Base-by-base conservation (phyloP, 306 rosid genomes). In the Elaeagnus macrophylla region DNA sequence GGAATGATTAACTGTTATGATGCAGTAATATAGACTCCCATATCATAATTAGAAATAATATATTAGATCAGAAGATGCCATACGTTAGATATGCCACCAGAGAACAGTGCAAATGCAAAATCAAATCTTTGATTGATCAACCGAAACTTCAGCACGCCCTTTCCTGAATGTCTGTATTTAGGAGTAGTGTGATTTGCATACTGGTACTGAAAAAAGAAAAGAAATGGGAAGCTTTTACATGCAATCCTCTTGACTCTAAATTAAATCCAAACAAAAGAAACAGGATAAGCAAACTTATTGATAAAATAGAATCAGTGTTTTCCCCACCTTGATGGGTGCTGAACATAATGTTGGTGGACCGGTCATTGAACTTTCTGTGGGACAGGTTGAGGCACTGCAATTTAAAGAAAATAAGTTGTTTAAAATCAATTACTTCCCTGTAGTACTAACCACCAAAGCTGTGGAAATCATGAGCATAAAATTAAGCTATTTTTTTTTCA, bases 41-140 rank as follows among this genome's bases (percentile, higher is more conserved):
- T 25, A 25, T 51, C 6, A 46, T 32, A 37, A 35, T 37, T 16
- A 0, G 11, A 9, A 7, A 9, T 1, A 40, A 12, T 9, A 40
- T 7, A 1, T 40, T 40, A 7, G 3, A 7, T 40, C 8, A 6
- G 44, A 7, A 11, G 49, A 45, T 7, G 14, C 1, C 72, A 39
- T 76, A 90, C 97, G 48, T 70, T 78, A 37, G 80, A 56, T 51
- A 90, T 70, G 54, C 94, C 97, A 37, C 95, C 94, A 0, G 89
- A 79, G 78, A 90, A 90, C 38, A 90, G 77, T 14, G 73, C 94
- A 39, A 90, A 83, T 25, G 97, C 70, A 71, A 90, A 86, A 60
- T 90, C 89, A 12, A 81, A 78, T 90, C 95, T 82, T 77, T 86
- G 97, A 67, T 90, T 90, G 70, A 86, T 90, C 85, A 90, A 65